Base-by-base conservation (phyloP, 441 rosid genomes). In the Geranium incanum region DNA sequence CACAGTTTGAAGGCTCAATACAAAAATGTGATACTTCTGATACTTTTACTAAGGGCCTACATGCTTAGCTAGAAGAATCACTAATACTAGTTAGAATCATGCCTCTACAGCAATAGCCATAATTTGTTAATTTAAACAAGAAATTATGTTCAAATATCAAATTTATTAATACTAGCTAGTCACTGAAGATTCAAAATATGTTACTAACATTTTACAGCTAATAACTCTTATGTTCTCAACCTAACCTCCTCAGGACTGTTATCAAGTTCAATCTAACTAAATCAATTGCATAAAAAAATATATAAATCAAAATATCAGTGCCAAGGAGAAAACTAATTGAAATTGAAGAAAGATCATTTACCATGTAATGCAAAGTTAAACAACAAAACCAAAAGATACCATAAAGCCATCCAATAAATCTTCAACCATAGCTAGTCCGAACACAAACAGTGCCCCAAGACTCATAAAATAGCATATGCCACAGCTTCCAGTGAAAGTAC, bases 341-440 rank as follows among this genome's bases (percentile, higher is more conserved):
- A 7, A 60, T 6, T 7, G 23, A 18, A 1, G 19, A 18, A 59
- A 59, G 0, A 6, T 8, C 23, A 19, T 60, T 60, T 3, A 3
- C 33, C 65, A 18, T 12, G 36, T 23, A 60, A 60, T 19, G 65
- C 65, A 5, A 60, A 19, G 36, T 60, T 8, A 19, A 60, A 28
- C 23, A 9, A 60, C 21, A 60, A 60, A 21, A 60, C 5, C 65
- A 60, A 60, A 60, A 60, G 23, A 36, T 60, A 19, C 11, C 18
- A 60, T 21, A 60, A 60, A 60, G 65, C 4, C 11, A 60, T 19
- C 65, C 65, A 60, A 28, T 60, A 33, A 60, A 60, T 6, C 65
- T 60, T 9, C 33, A 60, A 19, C 65, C 36, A 12, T 19, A 18
- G 36, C 65, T 18, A 5, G 13, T 60, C 21, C 65, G 33, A 19